phyloP scores from a whole-genome alignment of 106 monocot species.

The Allium cepa region DNA sequence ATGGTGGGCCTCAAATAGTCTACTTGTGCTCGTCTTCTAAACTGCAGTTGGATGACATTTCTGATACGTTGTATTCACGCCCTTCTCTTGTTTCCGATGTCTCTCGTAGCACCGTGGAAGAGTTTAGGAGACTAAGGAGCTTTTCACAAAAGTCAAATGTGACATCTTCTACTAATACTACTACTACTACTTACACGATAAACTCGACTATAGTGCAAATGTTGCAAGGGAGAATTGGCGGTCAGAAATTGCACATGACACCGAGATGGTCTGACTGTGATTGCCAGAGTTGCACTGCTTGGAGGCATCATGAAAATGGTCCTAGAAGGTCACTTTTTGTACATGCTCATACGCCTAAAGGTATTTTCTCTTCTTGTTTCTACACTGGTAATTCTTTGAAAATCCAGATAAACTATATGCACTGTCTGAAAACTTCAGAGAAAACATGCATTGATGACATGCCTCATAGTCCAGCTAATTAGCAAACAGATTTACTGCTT shows the following conservation, averaged over 20 bases:
- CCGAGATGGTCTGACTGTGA: slow-evolving; percentile 92
- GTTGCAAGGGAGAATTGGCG: slow-evolving; percentile 64
- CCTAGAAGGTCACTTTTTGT: slow-evolving; percentile 34
- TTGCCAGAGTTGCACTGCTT: slow-evolving; percentile 61
- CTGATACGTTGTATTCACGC: slow-evolving; percentile 75
- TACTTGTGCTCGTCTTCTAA: slow-evolving; percentile 39
- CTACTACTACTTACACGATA: slow-evolving; percentile 41
- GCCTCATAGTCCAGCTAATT: no score
- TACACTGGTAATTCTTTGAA: no score
- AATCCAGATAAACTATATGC: no score
- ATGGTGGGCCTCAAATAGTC: slow-evolving; percentile 35
- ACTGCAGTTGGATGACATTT: slow-evolving; percentile 82
- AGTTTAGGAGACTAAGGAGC: slow-evolving; percentile 29
- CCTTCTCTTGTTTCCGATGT: slow-evolving; percentile 54
- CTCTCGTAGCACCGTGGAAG: slow-evolving; percentile 25
- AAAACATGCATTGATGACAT: no score
- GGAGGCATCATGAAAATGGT: slow-evolving; percentile 18
- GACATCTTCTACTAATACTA: neutral
- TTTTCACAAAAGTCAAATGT: neutral
- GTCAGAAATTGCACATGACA: slow-evolving; percentile 20
- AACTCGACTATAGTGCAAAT: slow-evolving; percentile 74
- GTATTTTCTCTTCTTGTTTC: slow-evolving; percentile 5
- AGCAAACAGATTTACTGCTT: no score
- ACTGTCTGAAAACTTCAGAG: no score
- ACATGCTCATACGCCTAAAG: slow-evolving; percentile 46